Conservation (phyloP, 2,329 filamentous ascomycete species). For the Diaporthe nobilis region DNA sequence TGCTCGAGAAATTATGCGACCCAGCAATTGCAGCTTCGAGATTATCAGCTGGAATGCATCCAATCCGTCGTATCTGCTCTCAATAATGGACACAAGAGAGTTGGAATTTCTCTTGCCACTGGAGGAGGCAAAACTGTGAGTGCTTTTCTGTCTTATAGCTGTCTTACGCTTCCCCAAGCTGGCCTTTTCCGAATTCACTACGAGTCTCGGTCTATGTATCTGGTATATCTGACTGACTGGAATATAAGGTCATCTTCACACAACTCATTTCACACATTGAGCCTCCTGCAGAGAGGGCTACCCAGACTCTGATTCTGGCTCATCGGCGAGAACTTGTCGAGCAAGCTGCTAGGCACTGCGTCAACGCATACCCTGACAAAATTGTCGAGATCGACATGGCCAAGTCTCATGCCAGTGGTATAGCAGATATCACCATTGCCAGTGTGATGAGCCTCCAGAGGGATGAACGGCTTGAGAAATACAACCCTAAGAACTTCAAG, state of each 20-base stretch:
- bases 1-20: slow-evolving; percentile 35
- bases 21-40: slow-evolving; percentile 66
- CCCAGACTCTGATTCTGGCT: slow-evolving; percentile 89
- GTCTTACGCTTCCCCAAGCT: too few species aligned
- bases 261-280: slow-evolving; percentile 87
- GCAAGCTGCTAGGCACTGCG: slow-evolving; percentile 90
- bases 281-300: slow-evolving; percentile 68
- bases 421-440: slow-evolving; percentile 92
- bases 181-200: neutral
- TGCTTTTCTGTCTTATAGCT: slow-evolving; percentile 38
- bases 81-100: slow-evolving; percentile 78
- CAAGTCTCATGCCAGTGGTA: slow-evolving; percentile 79
- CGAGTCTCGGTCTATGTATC: neutral
- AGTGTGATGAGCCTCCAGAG: slow-evolving; percentile 89
- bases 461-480: slow-evolving; percentile 83
- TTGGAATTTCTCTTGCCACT: slow-evolving; percentile 89
- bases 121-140: slow-evolving; percentile 89
- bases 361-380: slow-evolving; percentile 82
- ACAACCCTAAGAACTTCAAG: slow-evolving; percentile 85
- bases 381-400: slow-evolving; percentile 95
- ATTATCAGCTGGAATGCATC: slow-evolving; percentile 95
- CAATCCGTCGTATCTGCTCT: slow-evolving; percentile 81
- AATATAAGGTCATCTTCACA: slow-evolving; percentile 87
- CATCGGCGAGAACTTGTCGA: slow-evolving; percentile 95
- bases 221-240: slow-evolving; percentile 8